A percentile compares a stretch with the other conserved stretches of the same genome.
Conservation (phyloP, 2,329 filamentous ascomycete genomes). For the Fusarium sp. region DNA sequence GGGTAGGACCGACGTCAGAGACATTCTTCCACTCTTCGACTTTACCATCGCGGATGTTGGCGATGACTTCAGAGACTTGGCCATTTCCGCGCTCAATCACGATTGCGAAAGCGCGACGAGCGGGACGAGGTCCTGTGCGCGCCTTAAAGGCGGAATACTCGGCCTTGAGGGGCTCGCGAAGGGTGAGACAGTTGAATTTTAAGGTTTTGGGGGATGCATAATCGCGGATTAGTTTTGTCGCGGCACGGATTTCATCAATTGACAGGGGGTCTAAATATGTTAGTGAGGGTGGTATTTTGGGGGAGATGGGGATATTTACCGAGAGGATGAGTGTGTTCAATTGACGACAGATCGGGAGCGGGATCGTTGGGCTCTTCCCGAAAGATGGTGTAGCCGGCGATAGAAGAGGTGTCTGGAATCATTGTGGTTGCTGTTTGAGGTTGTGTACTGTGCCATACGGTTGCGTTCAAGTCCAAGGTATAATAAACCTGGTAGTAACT, state of each 20-base stretch:
- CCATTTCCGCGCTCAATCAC: constrained; percentile 55
- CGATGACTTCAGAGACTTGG: constrained; percentile 63
- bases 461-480: constrained; percentile 7
- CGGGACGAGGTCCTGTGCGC: constrained; percentile 58
- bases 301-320: constrained; percentile 23
- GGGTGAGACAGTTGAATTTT: constrained; percentile 72
- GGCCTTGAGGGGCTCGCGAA: constrained; percentile 73
- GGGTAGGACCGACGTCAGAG: constrained; percentile 58
- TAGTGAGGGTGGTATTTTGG: no score
- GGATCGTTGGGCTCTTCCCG: constrained; percentile 55
- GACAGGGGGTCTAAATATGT: constrained; percentile 59
- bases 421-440: constrained; percentile 50
- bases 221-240: constrained; percentile 61
- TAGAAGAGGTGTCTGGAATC: constrained; percentile 56
- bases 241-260: constrained; percentile 63
- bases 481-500: background rate
- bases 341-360: constrained; percentile 50
- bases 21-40: constrained; percentile 60
- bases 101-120: constrained; percentile 63
- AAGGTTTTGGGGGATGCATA: constrained; percentile 48
- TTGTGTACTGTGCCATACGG: constrained; percentile 47
- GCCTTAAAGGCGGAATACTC: constrained; percentile 70
- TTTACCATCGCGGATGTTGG: constrained; percentile 56
- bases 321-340: constrained; percentile 52
- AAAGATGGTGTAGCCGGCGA: constrained; percentile 59